Evolutionary conservation across 73 alveolate species (phyloP), one percentile per base, ranked within the genome.

Genomic region (Urostyla sp.): DNA sequence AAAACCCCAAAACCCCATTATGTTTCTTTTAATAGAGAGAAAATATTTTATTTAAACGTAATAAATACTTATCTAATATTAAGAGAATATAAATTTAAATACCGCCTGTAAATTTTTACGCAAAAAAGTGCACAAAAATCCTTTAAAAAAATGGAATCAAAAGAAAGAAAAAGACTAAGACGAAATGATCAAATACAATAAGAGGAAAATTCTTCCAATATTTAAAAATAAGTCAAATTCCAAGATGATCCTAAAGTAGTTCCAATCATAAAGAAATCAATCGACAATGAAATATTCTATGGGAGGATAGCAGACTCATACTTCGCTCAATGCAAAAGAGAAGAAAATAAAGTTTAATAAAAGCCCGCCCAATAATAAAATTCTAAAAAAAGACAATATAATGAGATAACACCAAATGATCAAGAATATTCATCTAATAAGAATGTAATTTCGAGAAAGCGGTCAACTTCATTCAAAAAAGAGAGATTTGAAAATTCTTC

Each of bases 131-230:
- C 5, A 4, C 24, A 27, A 27, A 27, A 46, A 40, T 40, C 72
- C 72, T 27, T 55, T 27, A 20, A 27, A 27, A 27, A 11, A 55
- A 55, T 11, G 48, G 72, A 23, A 55, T 27, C 18, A 3, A 40
- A 55, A 2, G 49, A 7, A 23, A 55, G 72, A 27, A 55, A 55
- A 55, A 55, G 72, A 23, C 18, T 55, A 20, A 40, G 72, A 40
- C 37, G 72, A 11, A 55, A 55, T 55, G 72, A 55, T 55, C 49
- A 55, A 40, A 26, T 46, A 21, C 31, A 13, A 55, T 2, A 6
- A 13, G 31, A 13, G 8, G 72, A 13, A 13, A 55, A 11, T 23
- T 4, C 72, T 13, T 27, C 31, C 24, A 21, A 11, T 23, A 55
- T 4, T 6, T 13, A 55, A 55, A 40, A 11, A 8, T 4, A 3